phyloP scores from a whole-genome alignment of 2,329 filamentous ascomycete species.

The Ophiostoma ulmi region DNA sequence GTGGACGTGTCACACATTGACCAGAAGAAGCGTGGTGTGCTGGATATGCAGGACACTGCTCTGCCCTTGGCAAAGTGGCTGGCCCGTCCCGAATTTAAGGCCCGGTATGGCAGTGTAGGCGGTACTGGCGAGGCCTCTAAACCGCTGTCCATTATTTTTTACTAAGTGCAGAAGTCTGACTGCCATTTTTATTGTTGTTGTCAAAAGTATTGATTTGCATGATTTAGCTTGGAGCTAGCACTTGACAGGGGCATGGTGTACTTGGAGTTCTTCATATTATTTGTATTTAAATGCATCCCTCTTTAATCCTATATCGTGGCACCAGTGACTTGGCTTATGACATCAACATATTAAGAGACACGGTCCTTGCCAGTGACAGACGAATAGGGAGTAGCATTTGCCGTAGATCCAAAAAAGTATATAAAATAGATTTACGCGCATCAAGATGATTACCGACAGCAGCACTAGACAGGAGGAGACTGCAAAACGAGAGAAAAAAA shows the following conservation, averaged over 20 bases:
- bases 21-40: slow-evolving; percentile 85
- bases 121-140: slow-evolving; percentile 41
- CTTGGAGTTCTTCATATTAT: not conserved
- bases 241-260: slow-evolving; percentile 1
- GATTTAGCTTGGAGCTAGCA: slow-evolving; percentile 1
- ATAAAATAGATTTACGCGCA: not conserved
- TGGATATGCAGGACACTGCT: slow-evolving; percentile 93
- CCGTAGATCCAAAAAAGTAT: slow-evolving; percentile 8
- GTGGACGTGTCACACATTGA: slow-evolving; percentile 92
- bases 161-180: slow-evolving; percentile 8
- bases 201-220: not conserved
- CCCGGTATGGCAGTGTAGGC: slow-evolving; percentile 49
- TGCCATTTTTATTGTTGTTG: not conserved
- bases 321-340: not conserved
- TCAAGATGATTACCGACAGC: slow-evolving; percentile 8
- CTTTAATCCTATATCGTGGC: not conserved
- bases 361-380: no score
- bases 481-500: not conserved
- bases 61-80: slow-evolving; percentile 73
- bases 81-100: slow-evolving; percentile 59
- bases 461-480: not conserved
- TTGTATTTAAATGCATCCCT: not conserved
- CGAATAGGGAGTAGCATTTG: not conserved
- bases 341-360: not conserved
- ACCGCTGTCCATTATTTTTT: slow-evolving; percentile 42